Conservation (phyloP, 768 basidiomycete genomes). For the Rhodotorula toruloides region DNA sequence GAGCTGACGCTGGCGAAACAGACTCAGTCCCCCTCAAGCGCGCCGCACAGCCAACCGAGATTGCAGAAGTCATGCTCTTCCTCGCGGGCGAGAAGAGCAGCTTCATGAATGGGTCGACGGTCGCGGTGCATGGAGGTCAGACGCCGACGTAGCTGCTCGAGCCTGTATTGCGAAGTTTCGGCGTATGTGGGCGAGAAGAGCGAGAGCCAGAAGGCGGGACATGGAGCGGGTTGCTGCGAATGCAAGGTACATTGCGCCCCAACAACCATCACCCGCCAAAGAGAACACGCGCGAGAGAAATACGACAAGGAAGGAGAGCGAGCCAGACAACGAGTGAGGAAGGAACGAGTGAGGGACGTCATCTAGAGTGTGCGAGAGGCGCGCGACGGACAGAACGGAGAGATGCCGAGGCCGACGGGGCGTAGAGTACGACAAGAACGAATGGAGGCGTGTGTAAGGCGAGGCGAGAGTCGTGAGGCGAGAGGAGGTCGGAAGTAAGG, state of each 20-base stretch:
- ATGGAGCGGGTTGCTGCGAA: too few species aligned
- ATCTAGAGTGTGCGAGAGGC: background rate
- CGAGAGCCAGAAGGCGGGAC: background rate
- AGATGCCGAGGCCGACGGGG: background rate
- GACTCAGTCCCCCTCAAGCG: background rate
- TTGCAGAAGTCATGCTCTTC: constrained; percentile 19
- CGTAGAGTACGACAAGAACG: too few species aligned
- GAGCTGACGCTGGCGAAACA: background rate
- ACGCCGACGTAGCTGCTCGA: background rate
- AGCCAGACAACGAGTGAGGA: background rate
- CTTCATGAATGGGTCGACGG: constrained; percentile 6
- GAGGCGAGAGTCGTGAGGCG: too few species aligned
- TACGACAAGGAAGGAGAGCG: background rate
- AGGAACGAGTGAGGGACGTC: background rate
- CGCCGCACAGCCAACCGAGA: constrained; percentile 3
- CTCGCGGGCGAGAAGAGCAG: constrained; percentile 11
- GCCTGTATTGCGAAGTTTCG: background rate
- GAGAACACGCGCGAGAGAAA: background rate
- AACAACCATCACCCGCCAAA: too few species aligned
- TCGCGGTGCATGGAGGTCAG: constrained; percentile 8
- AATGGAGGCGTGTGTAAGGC: too few species aligned
- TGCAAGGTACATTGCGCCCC: too few species aligned
- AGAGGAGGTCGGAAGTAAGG: too few species aligned
- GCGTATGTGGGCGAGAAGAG: background rate
- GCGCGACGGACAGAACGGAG: background rate